Percentiles rank a stretch among this genome's conserved stretches.
These are phyloP conservation scores for Nepenthes gracilis DNA, from an alignment of 148 eudicot species.

Conservation along the genomic window DNA sequence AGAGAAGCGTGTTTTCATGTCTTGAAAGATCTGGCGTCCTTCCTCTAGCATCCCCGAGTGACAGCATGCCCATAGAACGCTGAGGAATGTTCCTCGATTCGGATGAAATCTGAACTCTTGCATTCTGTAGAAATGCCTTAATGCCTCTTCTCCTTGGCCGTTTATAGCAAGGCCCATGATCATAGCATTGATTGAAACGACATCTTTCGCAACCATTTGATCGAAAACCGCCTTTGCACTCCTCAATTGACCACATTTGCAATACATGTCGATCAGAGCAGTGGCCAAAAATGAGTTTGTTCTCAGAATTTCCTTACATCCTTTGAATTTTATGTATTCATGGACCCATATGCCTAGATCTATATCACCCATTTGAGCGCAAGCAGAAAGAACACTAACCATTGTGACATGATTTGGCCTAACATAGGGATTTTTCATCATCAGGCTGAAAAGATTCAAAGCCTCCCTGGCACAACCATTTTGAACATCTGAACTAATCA, in stretches of 20 bases:
- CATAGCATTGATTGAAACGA: constrained; percentile 64
- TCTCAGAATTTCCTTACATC: constrained; percentile 26
- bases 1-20: constrained; percentile 22
- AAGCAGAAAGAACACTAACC: constrained; percentile 77
- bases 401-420: constrained; percentile 74
- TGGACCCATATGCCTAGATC: constrained; percentile 62
- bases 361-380: constrained; percentile 72
- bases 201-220: constrained; percentile 40
- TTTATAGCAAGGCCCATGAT: constrained; percentile 79
- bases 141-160: constrained; percentile 69
- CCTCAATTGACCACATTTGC: constrained; percentile 54
- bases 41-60: constrained; percentile 57
- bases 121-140: constrained; percentile 35
- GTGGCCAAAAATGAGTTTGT: constrained; percentile 55
- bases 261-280: constrained; percentile 73
- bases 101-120: constrained; percentile 26
- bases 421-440: constrained; percentile 28
- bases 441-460: constrained; percentile 32
- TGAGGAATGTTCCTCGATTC: constrained; percentile 49
- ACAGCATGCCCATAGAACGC: constrained; percentile 56
- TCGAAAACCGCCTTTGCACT: constrained; percentile 48
- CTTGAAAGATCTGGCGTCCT: constrained; percentile 55
- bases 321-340: constrained; percentile 38
- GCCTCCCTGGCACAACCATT: constrained; percentile 56
- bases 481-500: constrained; percentile 58